A percentile compares a stretch with the other conserved stretches of the same genome.
Evolutionary conservation across 139 green algal genomes (phyloP).

Genomic region (Raphidocelis subcapitata): DNA sequence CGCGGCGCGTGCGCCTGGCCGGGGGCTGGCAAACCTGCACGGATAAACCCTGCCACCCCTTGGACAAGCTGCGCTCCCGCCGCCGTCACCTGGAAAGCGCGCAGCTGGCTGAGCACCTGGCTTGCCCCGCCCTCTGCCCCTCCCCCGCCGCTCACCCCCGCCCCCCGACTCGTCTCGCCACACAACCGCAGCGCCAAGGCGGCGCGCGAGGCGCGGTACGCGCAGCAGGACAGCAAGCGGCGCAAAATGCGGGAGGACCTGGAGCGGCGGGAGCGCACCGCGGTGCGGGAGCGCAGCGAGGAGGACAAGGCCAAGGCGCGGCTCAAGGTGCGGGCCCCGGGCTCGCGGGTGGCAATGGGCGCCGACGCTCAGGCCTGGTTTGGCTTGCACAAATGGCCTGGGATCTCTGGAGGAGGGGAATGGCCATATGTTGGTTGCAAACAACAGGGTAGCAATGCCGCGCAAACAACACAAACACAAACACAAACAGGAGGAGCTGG

Average conservation of each 20-base stretch:
- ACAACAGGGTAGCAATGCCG: too few species aligned
- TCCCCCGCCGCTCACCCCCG: not conserved
- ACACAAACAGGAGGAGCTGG: conserved; percentile 66
- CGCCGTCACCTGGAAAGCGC: too few species aligned
- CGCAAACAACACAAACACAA: too few species aligned
- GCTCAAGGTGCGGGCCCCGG: conserved; percentile 23
- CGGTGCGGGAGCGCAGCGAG: conserved; percentile 54
- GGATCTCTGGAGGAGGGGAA: too few species aligned
- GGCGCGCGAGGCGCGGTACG: conserved; percentile 34
- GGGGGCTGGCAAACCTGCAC: not conserved
- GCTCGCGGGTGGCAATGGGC: not conserved
- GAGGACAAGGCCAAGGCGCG: conserved; percentile 50
- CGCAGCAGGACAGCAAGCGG: conserved; percentile 66
- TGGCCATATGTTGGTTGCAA: too few species aligned
- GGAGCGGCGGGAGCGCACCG: conserved; percentile 64
- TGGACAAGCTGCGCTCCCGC: too few species aligned
- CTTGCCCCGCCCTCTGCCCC: not conserved
- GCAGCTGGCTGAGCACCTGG: too few species aligned
- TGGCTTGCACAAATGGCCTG: too few species aligned
- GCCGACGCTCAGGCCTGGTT: not conserved
- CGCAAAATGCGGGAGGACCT: conserved; percentile 78
- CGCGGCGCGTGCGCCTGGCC: not conserved
- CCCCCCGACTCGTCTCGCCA: not conserved
- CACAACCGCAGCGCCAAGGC: conserved; percentile 47
- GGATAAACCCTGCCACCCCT: not conserved